Conservation (phyloP, 495 filamentous ascomycete species). For the Melanomma pulvis-pyrius region DNA sequence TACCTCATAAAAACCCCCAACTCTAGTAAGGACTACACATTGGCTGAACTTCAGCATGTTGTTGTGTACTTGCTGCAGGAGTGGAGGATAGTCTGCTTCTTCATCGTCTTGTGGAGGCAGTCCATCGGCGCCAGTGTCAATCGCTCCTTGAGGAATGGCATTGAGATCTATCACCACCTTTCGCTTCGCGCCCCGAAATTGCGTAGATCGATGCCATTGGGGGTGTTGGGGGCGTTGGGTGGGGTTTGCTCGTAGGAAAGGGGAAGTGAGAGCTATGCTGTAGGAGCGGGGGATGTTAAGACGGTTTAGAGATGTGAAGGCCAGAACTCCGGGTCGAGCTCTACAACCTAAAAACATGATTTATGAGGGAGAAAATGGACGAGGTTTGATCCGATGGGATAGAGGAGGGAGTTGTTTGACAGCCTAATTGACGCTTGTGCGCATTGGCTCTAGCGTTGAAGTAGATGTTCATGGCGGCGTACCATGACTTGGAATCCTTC, state of each 20-base stretch:
- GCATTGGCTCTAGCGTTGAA: not conserved
- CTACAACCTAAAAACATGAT: not conserved
- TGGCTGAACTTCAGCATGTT: conserved; percentile 90
- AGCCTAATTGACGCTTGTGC: not conserved
- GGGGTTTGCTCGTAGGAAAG: conserved; percentile 14
- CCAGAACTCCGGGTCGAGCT: not conserved
- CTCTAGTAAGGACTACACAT: conserved; percentile 85
- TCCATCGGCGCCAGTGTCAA: conserved; percentile 10
- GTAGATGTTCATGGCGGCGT: not conserved
- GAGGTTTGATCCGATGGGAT: not conserved
- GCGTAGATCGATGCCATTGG: conserved; percentile 12
- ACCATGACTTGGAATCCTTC: not conserved
- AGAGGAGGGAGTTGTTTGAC: not conserved
- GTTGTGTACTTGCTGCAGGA: conserved; percentile 83
- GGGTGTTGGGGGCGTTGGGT: not conserved
- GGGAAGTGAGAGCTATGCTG: not conserved
- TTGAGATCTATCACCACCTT: conserved; percentile 26
- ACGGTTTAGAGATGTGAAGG: not conserved
- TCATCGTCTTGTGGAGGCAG: conserved; percentile 45
- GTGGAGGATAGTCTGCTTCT: conserved; percentile 74
- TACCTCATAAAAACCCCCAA: conserved; percentile 93
- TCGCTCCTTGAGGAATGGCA: conserved; percentile 34
- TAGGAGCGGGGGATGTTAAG: not conserved
- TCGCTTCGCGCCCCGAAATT: conserved; percentile 28
- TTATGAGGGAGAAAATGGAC: not conserved